These are phyloP conservation scores for Lentinus polychrous DNA, from an alignment of 1,284 basidiomycete species.

Conservation along the genomic window DNA sequence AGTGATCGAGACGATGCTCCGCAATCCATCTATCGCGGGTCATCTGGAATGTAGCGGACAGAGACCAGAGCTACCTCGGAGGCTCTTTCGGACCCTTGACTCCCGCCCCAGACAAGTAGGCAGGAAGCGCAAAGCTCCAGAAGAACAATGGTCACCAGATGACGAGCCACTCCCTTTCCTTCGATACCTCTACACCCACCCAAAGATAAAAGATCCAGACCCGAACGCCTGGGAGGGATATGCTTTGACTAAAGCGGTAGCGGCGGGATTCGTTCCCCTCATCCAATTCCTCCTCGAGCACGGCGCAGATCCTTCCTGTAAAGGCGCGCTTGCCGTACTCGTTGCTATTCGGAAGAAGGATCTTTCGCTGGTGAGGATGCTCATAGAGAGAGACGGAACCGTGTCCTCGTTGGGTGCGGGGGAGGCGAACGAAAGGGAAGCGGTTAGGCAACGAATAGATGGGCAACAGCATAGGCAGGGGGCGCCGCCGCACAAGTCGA, in stretches of 20 bases:
- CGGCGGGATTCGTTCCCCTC: slow-evolving; percentile 55
- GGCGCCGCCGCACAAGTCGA: not conserved
- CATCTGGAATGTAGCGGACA: slow-evolving; percentile 1
- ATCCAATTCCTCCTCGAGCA: slow-evolving; percentile 61
- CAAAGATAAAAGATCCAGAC: slow-evolving; percentile 35
- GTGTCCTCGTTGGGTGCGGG: slow-evolving; percentile 6
- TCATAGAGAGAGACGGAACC: slow-evolving; percentile 54
- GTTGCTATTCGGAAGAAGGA: slow-evolving; percentile 72
- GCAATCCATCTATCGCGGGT: slow-evolving; percentile 15
- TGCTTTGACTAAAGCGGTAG: slow-evolving; percentile 69
- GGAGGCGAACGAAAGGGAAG: slow-evolving; percentile 1
- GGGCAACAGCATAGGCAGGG: not conserved
- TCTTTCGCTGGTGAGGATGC: slow-evolving; percentile 58
- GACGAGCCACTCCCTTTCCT: slow-evolving; percentile 60
- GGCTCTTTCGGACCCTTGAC: slow-evolving; percentile 50
- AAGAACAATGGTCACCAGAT: slow-evolving; percentile 31
- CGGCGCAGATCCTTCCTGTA: slow-evolving; percentile 64
- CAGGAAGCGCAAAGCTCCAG: slow-evolving; percentile 6
- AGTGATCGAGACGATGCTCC: slow-evolving; percentile 48
- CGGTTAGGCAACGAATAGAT: not conserved
- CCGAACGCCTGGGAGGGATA: slow-evolving; percentile 69
- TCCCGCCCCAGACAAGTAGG: slow-evolving; percentile 17
- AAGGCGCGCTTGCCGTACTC: slow-evolving; percentile 56
- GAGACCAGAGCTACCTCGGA: slow-evolving; percentile 44
- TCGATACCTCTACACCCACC: slow-evolving; percentile 41